phyloP scores from a whole-genome alignment of 225 moss, liverwort and hornwort species.

The Physcomitrium patens region DNA sequence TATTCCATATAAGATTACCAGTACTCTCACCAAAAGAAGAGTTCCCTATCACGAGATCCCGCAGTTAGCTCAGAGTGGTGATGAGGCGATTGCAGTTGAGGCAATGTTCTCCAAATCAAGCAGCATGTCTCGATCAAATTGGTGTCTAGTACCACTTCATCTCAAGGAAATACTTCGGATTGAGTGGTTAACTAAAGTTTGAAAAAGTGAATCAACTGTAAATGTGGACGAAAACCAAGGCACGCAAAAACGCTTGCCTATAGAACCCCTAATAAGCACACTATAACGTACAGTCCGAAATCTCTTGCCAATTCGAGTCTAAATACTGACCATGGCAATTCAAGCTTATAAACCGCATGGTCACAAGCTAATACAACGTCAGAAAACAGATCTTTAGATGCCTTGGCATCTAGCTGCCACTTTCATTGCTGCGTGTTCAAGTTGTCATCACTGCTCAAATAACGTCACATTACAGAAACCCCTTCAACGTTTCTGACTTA shows the following conservation, averaged over 20 bases:
- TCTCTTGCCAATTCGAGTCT: conserved; percentile 8
- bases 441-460: background rate
- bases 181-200: too few relatives aligned
- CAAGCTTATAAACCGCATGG: background rate
- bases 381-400: background rate
- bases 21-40: too few relatives aligned
- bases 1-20: too few relatives aligned
- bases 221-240: conserved; percentile 8
- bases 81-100: too few relatives aligned
- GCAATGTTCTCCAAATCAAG: too few relatives aligned
- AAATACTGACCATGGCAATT: background rate
- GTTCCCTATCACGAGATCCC: too few relatives aligned
- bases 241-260: background rate
- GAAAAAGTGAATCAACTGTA: background rate
- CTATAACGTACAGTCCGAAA: conserved; percentile 2
- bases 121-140: too few relatives aligned
- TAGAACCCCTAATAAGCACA: background rate
- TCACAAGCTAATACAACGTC: background rate
- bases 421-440: conserved; percentile 6
- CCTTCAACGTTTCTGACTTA: background rate
- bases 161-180: too few relatives aligned
- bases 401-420: background rate
- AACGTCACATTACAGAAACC: conserved; percentile 1
- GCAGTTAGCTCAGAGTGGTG: too few relatives aligned
- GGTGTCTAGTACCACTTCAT: too few relatives aligned